Conservation (phyloP, 148 eudicot genomes). For the Arbutus unedo region DNA sequence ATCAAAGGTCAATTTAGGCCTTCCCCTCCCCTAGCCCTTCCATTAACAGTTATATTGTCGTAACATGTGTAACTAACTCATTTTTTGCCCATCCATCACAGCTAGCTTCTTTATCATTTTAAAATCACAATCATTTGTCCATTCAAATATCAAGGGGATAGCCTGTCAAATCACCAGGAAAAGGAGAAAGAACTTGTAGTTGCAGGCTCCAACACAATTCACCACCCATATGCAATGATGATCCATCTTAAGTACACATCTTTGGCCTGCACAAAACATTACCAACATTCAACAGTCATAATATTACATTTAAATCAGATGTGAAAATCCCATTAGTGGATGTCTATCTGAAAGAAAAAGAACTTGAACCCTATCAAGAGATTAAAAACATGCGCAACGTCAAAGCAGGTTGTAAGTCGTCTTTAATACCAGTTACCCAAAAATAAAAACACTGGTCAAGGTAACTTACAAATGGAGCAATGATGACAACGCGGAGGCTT, state of each 20-base stretch:
- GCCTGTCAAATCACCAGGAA: constrained; percentile 57
- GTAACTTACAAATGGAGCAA: constrained; percentile 85
- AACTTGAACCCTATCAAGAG: not conserved
- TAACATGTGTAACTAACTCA: not conserved
- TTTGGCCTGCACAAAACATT: constrained; percentile 62
- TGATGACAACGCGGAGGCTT: constrained; percentile 98
- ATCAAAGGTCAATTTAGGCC: not conserved
- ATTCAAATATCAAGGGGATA: constrained; percentile 3
- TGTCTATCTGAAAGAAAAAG: not conserved
- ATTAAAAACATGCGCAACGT: not conserved
- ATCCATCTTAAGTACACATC: constrained; percentile 96
- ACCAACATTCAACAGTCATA: not conserved
- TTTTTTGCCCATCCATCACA: not conserved
- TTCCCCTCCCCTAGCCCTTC: not conserved
- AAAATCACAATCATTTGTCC: not conserved
- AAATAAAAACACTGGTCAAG: not conserved
- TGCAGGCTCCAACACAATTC: constrained; percentile 92
- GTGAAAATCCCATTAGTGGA: not conserved
- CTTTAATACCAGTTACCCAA: not conserved
- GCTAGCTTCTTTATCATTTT: not conserved
- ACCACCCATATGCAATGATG: constrained; percentile 99
- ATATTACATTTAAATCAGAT: not conserved
- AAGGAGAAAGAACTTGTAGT: constrained; percentile 86
- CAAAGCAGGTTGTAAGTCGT: not conserved
- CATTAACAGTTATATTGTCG: not conserved